phyloP scores from a whole-genome alignment of 306 rosid genomes.

The Lathyrus oleraceus region DNA sequence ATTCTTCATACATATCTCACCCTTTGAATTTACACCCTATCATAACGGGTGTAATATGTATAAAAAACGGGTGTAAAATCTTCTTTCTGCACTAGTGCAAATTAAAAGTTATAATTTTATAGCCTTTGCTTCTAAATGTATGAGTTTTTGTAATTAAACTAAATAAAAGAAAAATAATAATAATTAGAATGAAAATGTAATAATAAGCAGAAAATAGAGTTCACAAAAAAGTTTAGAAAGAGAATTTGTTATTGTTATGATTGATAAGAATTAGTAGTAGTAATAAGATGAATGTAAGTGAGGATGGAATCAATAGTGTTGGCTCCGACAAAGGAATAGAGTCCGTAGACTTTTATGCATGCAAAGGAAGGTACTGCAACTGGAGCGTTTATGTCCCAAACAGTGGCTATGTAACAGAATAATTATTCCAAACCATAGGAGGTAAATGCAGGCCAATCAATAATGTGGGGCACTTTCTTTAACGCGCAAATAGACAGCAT shows the following conservation, averaged over 20 bases:
- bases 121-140: no score
- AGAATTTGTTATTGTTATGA: neutral
- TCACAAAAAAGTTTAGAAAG: no score
- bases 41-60: no score
- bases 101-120: no score
- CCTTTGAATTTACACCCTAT: no score
- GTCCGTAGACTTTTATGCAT: constrained; percentile 38
- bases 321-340: constrained; percentile 41
- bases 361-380: constrained; percentile 30
- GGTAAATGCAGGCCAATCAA: constrained; percentile 45
- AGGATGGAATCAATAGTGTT: neutral
- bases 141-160: no score
- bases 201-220: no score
- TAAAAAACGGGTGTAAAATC: no score
- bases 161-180: no score
- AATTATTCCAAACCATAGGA: constrained; percentile 39
- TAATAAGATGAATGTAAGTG: neutral
- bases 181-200: no score
- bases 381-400: constrained; percentile 43
- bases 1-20: no score
- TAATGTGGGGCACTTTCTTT: constrained; percentile 33
- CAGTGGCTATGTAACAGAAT: constrained; percentile 41
- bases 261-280: neutral
- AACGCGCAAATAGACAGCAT: constrained; percentile 34
- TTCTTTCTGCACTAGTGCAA: no score